phyloP scores from a whole-genome alignment of 306 rosid genomes.

The Psophocarpus tetragonolobus region DNA sequence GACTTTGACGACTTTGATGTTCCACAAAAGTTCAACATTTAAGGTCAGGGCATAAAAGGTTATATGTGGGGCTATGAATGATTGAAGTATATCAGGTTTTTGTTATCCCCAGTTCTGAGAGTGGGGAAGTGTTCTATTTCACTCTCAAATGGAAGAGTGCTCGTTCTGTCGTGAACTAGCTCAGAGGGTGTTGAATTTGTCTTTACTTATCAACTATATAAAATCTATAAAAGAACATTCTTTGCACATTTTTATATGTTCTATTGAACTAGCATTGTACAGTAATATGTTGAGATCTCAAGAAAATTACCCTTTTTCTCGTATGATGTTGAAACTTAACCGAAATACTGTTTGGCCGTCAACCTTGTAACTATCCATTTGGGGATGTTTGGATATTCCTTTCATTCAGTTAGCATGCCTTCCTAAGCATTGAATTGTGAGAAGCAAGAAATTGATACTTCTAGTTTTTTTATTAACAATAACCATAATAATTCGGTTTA shows the following conservation, averaged over 20 bases:
- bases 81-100: background rate
- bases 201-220: background rate
- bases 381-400: no score
- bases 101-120: background rate
- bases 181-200: background rate
- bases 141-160: conserved; percentile 12
- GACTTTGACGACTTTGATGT: conserved; percentile 80
- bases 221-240: background rate
- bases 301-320: background rate
- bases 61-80: background rate
- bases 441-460: no score
- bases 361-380: background rate
- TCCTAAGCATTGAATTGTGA: no score
- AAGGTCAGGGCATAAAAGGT: conserved; percentile 22
- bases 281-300: background rate
- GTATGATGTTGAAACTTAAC: background rate
- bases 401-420: no score
- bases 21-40: conserved; percentile 64
- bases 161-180: background rate
- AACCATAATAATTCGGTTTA: no score
- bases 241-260: background rate
- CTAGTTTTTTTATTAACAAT: no score
- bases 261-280: background rate
- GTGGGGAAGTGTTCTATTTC: background rate
- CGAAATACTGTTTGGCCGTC: background rate